Percentiles rank a stretch among this genome's conserved stretches.
Conservation (phyloP, 2,329 filamentous ascomycete genomes). For the Fusarium odoratissimum region DNA sequence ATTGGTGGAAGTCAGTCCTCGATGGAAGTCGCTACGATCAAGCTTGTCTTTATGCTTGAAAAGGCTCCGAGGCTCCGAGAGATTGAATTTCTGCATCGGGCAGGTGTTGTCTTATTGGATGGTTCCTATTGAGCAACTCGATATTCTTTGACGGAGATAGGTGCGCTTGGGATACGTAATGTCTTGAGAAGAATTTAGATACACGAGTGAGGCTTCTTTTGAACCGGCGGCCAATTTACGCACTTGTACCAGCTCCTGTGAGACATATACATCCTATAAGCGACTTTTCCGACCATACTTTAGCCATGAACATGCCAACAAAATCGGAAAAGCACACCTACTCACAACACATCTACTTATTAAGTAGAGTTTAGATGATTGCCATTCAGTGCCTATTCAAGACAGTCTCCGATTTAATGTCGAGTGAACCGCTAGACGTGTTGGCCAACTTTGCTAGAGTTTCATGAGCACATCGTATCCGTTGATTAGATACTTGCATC, state of each 20-base stretch:
- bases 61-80: constrained; percentile 7
- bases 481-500: too few species aligned
- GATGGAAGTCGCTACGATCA: background rate
- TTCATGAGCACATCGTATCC: too few species aligned
- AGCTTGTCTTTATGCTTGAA: constrained; percentile 26
- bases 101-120: background rate
- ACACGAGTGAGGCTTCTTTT: background rate
- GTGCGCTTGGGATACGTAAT: background rate
- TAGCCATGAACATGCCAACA: background rate
- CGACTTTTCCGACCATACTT: background rate
- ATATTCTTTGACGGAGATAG: background rate
- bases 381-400: too few species aligned
- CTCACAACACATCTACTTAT: too few species aligned
- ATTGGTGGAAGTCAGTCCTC: constrained; percentile 12
- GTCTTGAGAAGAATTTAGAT: background rate
- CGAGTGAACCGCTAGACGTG: too few species aligned
- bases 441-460: too few species aligned
- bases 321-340: too few species aligned
- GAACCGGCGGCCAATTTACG: background rate
- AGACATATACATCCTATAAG: background rate
- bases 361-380: too few species aligned
- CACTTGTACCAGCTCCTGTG: background rate
- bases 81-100: background rate
- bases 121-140: fast-evolving
- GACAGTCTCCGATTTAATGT: too few species aligned